Evolutionary conservation across 805 yeast genomes (phyloP).

Genomic region (Yamadazyma scolyti): DNA sequence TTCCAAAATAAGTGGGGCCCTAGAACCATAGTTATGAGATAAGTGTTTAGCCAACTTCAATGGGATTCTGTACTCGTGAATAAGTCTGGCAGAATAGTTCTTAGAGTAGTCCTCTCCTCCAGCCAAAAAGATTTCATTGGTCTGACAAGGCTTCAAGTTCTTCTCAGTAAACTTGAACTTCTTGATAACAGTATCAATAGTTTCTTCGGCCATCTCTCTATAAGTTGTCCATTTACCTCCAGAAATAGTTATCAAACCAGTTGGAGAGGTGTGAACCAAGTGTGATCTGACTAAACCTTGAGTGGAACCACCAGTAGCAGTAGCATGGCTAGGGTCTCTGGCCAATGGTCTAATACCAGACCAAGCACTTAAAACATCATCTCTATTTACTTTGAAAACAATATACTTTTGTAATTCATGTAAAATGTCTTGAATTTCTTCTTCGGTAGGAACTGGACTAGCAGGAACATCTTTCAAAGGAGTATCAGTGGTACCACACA

Average conservation of each 20-base stretch:
- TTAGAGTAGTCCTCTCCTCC: constrained; percentile 83
- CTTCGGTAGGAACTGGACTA: constrained; percentile 81
- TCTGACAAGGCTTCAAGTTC: constrained; percentile 43
- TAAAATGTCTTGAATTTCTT: constrained; percentile 83
- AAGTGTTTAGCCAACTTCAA: constrained; percentile 76
- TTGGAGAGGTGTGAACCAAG: constrained; percentile 64
- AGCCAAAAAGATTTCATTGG: constrained; percentile 53
- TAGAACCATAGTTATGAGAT: constrained; percentile 83
- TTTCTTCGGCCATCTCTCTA: constrained; percentile 96
- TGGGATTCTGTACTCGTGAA: constrained; percentile 73
- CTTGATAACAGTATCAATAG: constrained; percentile 69
- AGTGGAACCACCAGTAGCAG: constrained; percentile 51
- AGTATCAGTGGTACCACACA: constrained; percentile 95
- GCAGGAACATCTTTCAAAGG: constrained; percentile 69
- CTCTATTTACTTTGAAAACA: constrained; percentile 82
- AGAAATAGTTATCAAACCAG: constrained; percentile 81
- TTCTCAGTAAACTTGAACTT: constrained; percentile 36
- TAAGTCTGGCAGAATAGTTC: constrained; percentile 71
- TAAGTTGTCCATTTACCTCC: constrained; percentile 99
- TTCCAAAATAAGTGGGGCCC: constrained; percentile 73
- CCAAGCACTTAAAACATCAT: constrained; percentile 94
- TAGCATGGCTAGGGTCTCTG: constrained; percentile 63
- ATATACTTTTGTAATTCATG: constrained; percentile 86
- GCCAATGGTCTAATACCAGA: constrained; percentile 95
- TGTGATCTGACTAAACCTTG: constrained; percentile 92